phyloP scores from a whole-genome alignment of 1,284 basidiomycete species.

The Entoloma clypeatum region DNA sequence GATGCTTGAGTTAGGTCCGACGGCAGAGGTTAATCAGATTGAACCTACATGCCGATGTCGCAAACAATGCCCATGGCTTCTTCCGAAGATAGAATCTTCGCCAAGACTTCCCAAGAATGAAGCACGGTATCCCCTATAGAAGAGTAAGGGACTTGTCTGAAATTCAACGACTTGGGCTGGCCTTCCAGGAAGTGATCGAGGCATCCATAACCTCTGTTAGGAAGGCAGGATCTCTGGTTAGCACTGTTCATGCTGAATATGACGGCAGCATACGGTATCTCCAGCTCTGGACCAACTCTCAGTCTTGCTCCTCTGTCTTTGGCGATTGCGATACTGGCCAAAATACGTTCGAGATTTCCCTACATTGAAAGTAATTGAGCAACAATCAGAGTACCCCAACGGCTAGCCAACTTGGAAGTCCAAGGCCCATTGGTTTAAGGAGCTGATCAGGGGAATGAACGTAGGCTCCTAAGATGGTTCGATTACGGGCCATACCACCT shows the following conservation, averaged over 20 bases:
- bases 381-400: neutral
- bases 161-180: constrained; percentile 21
- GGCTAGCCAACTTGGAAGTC: constrained; percentile 73
- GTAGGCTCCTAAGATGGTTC: neutral
- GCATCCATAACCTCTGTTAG: constrained; percentile 93
- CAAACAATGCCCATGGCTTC: constrained; percentile 80
- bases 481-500: constrained; percentile 16
- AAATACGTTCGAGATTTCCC: constrained; percentile 91
- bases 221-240: too few species aligned
- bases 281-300: constrained; percentile 97
- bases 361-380: constrained; percentile 29
- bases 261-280: constrained; percentile 83
- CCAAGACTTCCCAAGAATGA: constrained; percentile 96
- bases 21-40: neutral
- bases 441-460: constrained; percentile 44
- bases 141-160: constrained; percentile 6
- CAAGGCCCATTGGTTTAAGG: constrained; percentile 94
- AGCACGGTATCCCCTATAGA: constrained; percentile 81
- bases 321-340: constrained; percentile 84
- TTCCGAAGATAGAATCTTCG: constrained; percentile 79
- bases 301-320: constrained; percentile 88
- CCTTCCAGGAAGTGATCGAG: constrained; percentile 92
- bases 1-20: constrained; percentile 6
- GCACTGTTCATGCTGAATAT: too few species aligned
- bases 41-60: constrained; percentile 87